Base-by-base conservation (phyloP, 345 rosid species). In the Eucalyptus pauciflora region DNA sequence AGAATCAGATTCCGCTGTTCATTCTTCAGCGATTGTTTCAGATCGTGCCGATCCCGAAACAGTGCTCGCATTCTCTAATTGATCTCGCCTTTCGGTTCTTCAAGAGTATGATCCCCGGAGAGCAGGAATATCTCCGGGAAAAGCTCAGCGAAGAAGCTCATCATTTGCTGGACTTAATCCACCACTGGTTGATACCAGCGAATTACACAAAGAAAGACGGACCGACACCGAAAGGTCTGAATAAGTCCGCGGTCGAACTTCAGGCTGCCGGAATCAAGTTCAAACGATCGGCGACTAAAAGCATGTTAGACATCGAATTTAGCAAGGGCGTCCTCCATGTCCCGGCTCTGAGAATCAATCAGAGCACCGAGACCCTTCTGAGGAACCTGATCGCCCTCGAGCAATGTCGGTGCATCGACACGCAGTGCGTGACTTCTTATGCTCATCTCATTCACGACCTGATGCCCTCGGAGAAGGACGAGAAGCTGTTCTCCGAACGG, bases 1-100 rank as follows among this genome's bases (percentile, higher is more conserved):
- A 95, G 91, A 95, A 95, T 56, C 96, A 95, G 64, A 93, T 95
- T 25, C 97, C 96, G 1, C 67, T 93, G 41, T 94, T 94, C 86
- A 41, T 95, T 87, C 93, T 95, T 69, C 93, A 91, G 64, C 48
- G 93, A 25, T 20, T 95, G 46, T 94, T 91, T 37, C 90, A 91
- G 76, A 88, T 93, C 4, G 92, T 91, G 10, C 93, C 94, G 7
- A 50, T 92, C n/a, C 92, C 94, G 3, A 62, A 86, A 20, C 92
- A 92, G n/a, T 92, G 93, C 41, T 89, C 25, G 5, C 49, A 29
- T 18, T 80, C 94, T 13, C 91, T 95, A 24, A 85, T 94, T 2
- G 94, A 92, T 71, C 94, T 94, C 3, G 93, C 94, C 33, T 93
- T 93, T 71, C 90, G 89, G 33, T 94, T 94, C 89, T 94, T 95